phyloP scores from a whole-genome alignment of 2,329 filamentous ascomycete genomes.

The Sordariomycetes sp. region DNA sequence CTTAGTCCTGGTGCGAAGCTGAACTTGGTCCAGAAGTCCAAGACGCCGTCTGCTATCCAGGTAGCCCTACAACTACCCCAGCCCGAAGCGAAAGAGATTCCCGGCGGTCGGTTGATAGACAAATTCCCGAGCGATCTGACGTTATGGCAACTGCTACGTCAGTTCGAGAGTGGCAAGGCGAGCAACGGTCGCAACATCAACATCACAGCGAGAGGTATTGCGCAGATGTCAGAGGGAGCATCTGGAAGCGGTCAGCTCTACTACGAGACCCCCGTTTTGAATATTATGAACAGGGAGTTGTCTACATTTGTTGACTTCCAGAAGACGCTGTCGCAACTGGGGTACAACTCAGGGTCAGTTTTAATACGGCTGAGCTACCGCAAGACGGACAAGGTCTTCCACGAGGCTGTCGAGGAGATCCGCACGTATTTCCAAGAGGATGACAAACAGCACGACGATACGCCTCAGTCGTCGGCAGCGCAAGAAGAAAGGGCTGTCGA shows the following conservation, averaged over 20 bases:
- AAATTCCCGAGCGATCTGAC: conserved; percentile 85
- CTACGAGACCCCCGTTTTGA: conserved; percentile 80
- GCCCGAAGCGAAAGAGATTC: conserved; percentile 53
- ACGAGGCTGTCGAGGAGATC: conserved; percentile 79
- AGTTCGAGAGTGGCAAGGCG: conserved; percentile 74
- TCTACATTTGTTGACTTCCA: conserved; percentile 73
- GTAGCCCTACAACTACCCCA: conserved; percentile 81
- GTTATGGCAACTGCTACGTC: conserved; percentile 80
- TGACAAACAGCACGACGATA: conserved; percentile 14
- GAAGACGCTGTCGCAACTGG: conserved; percentile 79
- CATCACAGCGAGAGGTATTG: conserved; percentile 74
- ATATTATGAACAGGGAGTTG: conserved; percentile 74
- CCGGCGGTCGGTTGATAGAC: conserved; percentile 62
- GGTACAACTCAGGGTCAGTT: conserved; percentile 75
- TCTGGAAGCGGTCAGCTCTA: conserved; percentile 65
- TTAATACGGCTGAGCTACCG: conserved; percentile 71
- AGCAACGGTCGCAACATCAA: conserved; percentile 57
- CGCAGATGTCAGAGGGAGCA: conserved; percentile 45
- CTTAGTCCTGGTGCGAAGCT: conserved; percentile 81
- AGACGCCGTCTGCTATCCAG: conserved; percentile 75
- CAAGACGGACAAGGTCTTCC: conserved; percentile 67
- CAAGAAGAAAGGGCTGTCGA: conserved; percentile 5
- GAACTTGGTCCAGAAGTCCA: conserved; percentile 80
- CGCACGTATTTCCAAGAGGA: conserved; percentile 60
- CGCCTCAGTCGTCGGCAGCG: conserved; percentile 3